Evolutionary conservation across 1,284 basidiomycete species (phyloP), one percentile per base, ranked within the genome.

Genomic region (Sporisorium exsertum): DNA sequence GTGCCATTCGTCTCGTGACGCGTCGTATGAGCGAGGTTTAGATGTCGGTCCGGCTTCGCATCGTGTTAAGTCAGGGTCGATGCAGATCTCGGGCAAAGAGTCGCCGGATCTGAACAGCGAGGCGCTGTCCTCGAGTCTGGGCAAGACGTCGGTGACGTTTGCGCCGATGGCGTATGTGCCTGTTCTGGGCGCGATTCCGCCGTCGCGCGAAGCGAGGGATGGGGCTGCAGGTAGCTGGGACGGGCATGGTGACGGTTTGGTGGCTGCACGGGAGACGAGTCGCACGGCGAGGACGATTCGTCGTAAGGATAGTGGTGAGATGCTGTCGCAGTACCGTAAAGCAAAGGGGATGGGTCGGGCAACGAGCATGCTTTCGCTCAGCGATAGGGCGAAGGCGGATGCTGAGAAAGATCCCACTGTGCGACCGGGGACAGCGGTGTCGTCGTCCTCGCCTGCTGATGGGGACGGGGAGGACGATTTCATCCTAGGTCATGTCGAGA

Each of bases 281-380:
- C 64, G 54, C 46, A 46, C 53, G 13, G 45, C 59, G 5, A 53
- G 43, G 49, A 64, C 59, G 18, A 57, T 81, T 22, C 64, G 72
- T 1, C 72, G 77, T 18, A 80, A 76, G 46, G 80, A 81, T 62
- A 80, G 78, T 46, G 73, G 76, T 16, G 79, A 82, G 64, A 83
- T 80, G 61, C 73, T 83, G 12, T 81, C 79, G 40, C 81, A 82
- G 63, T 84, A 83, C 54, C 79, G 83, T 40, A 78, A 75, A 47
- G 52, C 69, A 2, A 72, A 72, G 26, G 78, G 68, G 40, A 72
- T 79, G 65, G 70, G 69, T 2, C 37, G 74, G 15, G 70, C 74
- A 22, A 73, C 65, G 9, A 77, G 74, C 51, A 69, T 77, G 74
- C 58, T 72, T 24, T 69, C 64, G 47, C 60, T 77, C 50, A 76